Evolutionary conservation across 164 flowering plant species (phyloP), one percentile per base, ranked within the genome.

Genomic region (Vitis rupestris): DNA sequence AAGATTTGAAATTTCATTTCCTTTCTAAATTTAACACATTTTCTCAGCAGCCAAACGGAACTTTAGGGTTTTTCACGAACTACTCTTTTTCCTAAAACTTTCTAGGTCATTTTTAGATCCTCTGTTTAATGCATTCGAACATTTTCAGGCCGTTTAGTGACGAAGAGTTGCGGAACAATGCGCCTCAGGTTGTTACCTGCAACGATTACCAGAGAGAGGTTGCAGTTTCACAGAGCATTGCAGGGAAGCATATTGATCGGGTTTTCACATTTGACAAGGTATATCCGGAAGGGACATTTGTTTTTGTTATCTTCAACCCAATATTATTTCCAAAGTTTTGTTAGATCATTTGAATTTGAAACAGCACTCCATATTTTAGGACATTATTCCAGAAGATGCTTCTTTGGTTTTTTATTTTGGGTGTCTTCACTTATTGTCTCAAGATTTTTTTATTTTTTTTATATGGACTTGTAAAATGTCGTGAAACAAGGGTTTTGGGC

Each of bases 221-320:
- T 14, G 76, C 96, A 0, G 94, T 93, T 27, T 85, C 97, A 29
- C 99, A 95, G 83, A 90, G 75, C 72, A 95, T 93, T 12, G 99
- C 98, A 2, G 98, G 97, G 52, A 95, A 95, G 77, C 98, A 91
- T 57, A 75, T 91, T 7, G 99, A 93, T 73, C 80, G 98, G 81
- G 83, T 91, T 74, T 95, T 93, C 66, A 89, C 92, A 2, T 95
- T 95, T 30, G 99, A 93, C 67, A 95, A 91, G 98, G 99, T 94
- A 50, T 14, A 27, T 30, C 12, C 44, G n/a, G 13, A 54, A 55
- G 8, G 10, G 37, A 10, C 15, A 13, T 0, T 58, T 37, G 10
- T 50, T 29, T 10, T 51, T 55, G 53, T 10, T 12, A 9, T 52
- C 51, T 13, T 60, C 50, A 17, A 4, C 2, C n/a, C 7, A 10